Evolutionary conservation across 148 eudicot genomes (phyloP), one percentile per base, ranked within the genome.

Genomic region (Linanthus parryae): DNA sequence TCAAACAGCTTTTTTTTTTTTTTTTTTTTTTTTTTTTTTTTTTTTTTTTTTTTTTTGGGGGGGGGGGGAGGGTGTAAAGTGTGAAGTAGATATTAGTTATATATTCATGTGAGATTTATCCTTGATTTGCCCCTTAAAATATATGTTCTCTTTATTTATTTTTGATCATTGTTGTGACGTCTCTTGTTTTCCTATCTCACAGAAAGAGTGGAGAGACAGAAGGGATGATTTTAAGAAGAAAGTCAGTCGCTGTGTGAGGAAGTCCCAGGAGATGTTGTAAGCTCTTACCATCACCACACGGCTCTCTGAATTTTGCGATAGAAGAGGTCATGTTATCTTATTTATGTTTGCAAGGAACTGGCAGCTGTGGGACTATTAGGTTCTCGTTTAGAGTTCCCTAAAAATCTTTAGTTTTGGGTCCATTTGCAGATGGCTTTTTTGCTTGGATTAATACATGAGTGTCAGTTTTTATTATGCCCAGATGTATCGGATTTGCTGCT

Each of bases 161-260:
- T n/a, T n/a, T n/a, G n/a, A n/a, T n/a, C n/a, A n/a, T n/a, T n/a
- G n/a, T n/a, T n/a, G n/a, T n/a, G n/a, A n/a, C n/a, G n/a, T n/a
- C n/a, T n/a, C n/a, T n/a, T n/a, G n/a, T n/a, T n/a, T n/a, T n/a
- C n/a, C n/a, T n/a, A n/a, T n/a, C n/a, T n/a, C n/a, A n/a, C 70
- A 65, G 70, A 67, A 38, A 48, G 60, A 69, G 53, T 69, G 74
- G 74, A 69, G 74, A 36, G 74, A 63, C 0, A 53, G 26, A 9
- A 63, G 69, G 54, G 51, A 35, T 12, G 64, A 63, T 15, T 69
- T 69, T 58, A 54, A 20, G 55, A 63, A 59, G 69, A 69, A 47
- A 44, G 74, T 69, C 0, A 26, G 57, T 6, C 64, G 65, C 12
- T 63, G 74, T 15, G 74, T 69, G 60, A 63, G 74, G 16, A 64